Percentiles rank a stretch among this genome's conserved stretches.
Evolutionary conservation across 208 protist species (phyloP).

Genomic region (Leishmania arabica): DNA sequence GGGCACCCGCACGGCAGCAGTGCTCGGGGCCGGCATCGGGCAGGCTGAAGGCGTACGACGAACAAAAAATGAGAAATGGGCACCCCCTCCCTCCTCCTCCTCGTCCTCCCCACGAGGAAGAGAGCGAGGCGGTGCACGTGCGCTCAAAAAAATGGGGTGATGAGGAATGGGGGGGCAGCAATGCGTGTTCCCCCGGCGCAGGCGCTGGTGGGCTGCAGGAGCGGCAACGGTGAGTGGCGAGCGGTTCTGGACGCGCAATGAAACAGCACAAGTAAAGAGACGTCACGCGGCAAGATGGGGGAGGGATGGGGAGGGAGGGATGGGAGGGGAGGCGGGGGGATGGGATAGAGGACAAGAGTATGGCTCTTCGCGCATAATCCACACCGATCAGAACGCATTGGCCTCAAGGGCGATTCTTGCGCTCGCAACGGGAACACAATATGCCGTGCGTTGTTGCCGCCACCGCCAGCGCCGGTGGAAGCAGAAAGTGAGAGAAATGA

Average conservation of each 20-base stretch:
- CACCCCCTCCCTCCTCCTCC: too few relatives aligned
- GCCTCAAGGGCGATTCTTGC: not conserved
- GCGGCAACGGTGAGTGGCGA: not conserved
- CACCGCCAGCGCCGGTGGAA: not conserved
- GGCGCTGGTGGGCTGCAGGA: not conserved
- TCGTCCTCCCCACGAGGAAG: not conserved
- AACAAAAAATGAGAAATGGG: not conserved
- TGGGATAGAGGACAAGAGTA: not conserved
- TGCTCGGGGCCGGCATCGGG: conserved; percentile 31
- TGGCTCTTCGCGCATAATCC: not conserved
- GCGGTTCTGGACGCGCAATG: not conserved
- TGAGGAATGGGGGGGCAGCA: not conserved
- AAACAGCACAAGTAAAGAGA: not conserved
- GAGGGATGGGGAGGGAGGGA: too few relatives aligned
- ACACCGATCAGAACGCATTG: not conserved
- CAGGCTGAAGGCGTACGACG: not conserved
- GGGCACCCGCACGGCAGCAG: conserved; percentile 29
- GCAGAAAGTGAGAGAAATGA: not conserved
- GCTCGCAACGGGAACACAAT: not conserved
- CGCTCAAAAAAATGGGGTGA: not conserved
- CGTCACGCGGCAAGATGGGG: not conserved
- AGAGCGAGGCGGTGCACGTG: not conserved
- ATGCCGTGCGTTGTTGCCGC: not conserved
- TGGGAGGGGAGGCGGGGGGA: not conserved
- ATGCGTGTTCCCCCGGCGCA: not conserved